phyloP scores from a whole-genome alignment of 2,329 filamentous ascomycete genomes.

The Neonectria hederae region DNA sequence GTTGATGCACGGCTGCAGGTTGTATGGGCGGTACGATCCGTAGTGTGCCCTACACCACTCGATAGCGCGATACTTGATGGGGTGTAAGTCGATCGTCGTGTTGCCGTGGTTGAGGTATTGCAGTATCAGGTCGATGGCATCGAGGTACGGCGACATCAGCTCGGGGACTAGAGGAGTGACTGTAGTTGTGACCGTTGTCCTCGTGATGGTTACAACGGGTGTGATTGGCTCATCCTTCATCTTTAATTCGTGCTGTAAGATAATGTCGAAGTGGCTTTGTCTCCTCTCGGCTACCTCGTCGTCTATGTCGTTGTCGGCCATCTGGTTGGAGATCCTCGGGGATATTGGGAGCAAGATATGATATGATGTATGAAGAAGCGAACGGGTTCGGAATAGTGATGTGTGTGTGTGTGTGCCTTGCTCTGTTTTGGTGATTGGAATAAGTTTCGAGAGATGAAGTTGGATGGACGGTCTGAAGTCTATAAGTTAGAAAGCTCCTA shows the following conservation, averaged over 20 bases:
- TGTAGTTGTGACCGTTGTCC: not conserved
- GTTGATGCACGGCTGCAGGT: not conserved
- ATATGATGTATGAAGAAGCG: not conserved
- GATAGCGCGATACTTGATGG: not conserved
- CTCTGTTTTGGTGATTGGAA: not conserved
- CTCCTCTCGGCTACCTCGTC: no score
- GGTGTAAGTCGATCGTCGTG: not conserved
- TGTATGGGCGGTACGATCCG: not conserved
- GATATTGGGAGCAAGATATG: not conserved
- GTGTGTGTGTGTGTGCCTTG: no score
- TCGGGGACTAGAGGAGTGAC: not conserved
- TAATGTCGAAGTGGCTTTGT: not conserved
- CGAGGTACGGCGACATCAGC: not conserved
- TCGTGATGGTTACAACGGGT: not conserved
- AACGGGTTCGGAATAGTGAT: not conserved
- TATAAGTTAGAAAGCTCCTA: not conserved
- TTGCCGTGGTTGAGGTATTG: not conserved
- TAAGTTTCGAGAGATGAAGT: not conserved
- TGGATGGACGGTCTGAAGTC: no score
- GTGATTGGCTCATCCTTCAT: not conserved
- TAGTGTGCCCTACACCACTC: not conserved
- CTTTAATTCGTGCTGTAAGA: not conserved
- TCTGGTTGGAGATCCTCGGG: not conserved
- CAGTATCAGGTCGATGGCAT: not conserved
- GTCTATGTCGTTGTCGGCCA: not conserved